phyloP scores from a whole-genome alignment of 2,329 filamentous ascomycete genomes.

The Botrytis elliptica region DNA sequence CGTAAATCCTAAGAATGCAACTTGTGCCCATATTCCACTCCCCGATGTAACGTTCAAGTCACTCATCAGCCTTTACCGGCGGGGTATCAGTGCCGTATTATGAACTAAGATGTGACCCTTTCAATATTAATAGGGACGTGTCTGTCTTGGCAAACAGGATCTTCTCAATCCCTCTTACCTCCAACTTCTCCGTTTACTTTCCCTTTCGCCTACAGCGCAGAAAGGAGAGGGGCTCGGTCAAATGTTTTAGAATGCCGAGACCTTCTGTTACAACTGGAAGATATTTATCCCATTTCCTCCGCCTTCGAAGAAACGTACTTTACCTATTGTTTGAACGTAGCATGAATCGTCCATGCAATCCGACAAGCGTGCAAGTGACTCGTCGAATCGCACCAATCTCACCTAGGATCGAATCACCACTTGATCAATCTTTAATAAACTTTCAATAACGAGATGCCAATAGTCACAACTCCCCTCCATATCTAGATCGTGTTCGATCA shows the following conservation, averaged over 20 bases:
- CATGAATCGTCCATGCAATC: background rate
- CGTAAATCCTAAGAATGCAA: constrained; percentile 13
- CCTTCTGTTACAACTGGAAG: background rate
- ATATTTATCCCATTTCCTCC: constrained; percentile 18
- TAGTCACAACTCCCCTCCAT: background rate
- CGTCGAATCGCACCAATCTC: constrained; percentile 3
- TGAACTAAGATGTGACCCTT: constrained; percentile 2
- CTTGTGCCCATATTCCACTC: background rate
- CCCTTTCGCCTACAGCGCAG: constrained; percentile 19
- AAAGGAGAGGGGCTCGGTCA: constrained; percentile 22
- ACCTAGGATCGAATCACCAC: background rate
- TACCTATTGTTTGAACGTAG: background rate
- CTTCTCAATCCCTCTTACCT: constrained; percentile 3
- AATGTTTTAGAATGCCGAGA: constrained; percentile 25
- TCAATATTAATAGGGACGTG: constrained; percentile 13
- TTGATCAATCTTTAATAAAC: background rate
- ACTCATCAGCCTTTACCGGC: constrained; percentile 4
- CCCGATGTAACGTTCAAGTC: constrained; percentile 21
- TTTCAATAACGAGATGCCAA: background rate
- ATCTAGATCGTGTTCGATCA: constrained; percentile 1
- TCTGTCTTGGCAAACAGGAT: constrained; percentile 11
- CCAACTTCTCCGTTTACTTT: background rate
- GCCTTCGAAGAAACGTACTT: background rate
- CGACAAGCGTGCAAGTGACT: background rate
- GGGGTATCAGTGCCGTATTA: background rate